Evolutionary conservation across 2,329 filamentous ascomycete genomes (phyloP).

Genomic region (Xylaria polymorpha): DNA sequence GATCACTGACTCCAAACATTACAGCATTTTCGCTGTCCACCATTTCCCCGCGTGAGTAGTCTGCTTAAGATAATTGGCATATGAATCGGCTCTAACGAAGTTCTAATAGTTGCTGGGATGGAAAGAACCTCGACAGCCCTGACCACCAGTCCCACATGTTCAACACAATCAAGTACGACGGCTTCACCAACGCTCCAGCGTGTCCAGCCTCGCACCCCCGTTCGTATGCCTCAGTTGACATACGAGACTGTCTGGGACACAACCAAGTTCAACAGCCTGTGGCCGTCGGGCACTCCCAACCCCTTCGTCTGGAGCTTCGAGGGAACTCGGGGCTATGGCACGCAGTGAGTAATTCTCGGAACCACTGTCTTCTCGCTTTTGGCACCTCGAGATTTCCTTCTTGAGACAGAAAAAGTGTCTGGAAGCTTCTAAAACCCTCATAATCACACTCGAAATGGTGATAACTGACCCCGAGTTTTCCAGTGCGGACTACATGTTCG

Average conservation of each 20-base stretch:
- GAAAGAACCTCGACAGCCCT: slow-evolving; percentile 55
- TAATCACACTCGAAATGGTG: too few species aligned
- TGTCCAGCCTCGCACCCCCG: slow-evolving; percentile 55
- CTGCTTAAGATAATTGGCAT: neutral
- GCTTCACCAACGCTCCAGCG: slow-evolving; percentile 39
- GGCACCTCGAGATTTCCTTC: too few species aligned
- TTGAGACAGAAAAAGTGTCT: too few species aligned
- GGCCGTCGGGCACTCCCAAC: slow-evolving; percentile 51
- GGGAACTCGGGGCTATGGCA: slow-evolving; percentile 51
- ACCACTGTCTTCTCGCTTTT: too few species aligned
- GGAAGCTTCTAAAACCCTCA: too few species aligned
- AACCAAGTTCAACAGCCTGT: slow-evolving; percentile 54
- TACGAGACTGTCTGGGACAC: slow-evolving; percentile 62
- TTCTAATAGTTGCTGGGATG: slow-evolving; percentile 58
- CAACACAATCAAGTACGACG: slow-evolving; percentile 45
- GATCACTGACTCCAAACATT: neutral
- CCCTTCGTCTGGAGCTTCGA: slow-evolving; percentile 52
- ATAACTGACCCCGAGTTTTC: too few species aligned
- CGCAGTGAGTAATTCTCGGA: slow-evolving; percentile 33
- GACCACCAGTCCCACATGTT: slow-evolving; percentile 45
- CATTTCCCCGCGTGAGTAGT: slow-evolving; percentile 54
- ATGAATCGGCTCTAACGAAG: neutral
- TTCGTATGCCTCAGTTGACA: slow-evolving; percentile 56
- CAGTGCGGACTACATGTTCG: slow-evolving; percentile 53
- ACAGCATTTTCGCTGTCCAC: slow-evolving; percentile 56